A percentile compares a stretch with the other conserved stretches of the same genome.
phyloP scores from a whole-genome alignment of 208 protist genomes.

The Wallacemonas collosoma region DNA sequence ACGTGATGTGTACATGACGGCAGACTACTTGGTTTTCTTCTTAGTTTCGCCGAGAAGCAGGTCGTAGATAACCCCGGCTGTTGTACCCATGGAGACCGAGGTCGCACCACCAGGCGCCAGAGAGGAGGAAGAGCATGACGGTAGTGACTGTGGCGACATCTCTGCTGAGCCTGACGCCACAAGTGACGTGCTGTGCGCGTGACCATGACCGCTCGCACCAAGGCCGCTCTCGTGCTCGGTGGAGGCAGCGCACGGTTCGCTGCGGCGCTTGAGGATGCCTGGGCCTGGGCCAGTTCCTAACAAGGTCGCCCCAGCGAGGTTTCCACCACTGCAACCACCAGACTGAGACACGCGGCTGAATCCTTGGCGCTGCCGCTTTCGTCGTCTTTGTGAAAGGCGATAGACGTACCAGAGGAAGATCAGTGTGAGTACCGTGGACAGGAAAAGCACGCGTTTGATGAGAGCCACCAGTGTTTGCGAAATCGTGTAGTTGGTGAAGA shows the following conservation, averaged over 20 bases:
- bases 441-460: conserved; percentile 11
- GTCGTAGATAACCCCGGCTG: conserved; percentile 9
- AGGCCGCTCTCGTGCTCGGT: not conserved
- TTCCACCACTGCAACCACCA: not conserved
- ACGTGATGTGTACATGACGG: not conserved
- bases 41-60: conserved; percentile 8
- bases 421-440: not conserved
- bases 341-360: not conserved
- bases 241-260: not conserved
- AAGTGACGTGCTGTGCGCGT: not conserved
- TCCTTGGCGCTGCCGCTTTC: not conserved
- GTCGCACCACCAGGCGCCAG: not conserved
- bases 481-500: conserved; percentile 30
- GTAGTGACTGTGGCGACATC: not conserved
- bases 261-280: not conserved
- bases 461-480: conserved; percentile 28
- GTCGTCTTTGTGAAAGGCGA: not conserved
- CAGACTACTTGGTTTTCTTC: conserved; percentile 1
- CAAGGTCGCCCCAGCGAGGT: not conserved
- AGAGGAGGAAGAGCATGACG: not conserved
- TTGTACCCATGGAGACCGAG: conserved; percentile 4
- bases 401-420: not conserved
- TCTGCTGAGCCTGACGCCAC: not conserved
- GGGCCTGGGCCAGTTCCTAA: not conserved
- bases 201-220: not conserved